Conservation (phyloP, 148 eudicot species). For the Rheum nobile region DNA sequence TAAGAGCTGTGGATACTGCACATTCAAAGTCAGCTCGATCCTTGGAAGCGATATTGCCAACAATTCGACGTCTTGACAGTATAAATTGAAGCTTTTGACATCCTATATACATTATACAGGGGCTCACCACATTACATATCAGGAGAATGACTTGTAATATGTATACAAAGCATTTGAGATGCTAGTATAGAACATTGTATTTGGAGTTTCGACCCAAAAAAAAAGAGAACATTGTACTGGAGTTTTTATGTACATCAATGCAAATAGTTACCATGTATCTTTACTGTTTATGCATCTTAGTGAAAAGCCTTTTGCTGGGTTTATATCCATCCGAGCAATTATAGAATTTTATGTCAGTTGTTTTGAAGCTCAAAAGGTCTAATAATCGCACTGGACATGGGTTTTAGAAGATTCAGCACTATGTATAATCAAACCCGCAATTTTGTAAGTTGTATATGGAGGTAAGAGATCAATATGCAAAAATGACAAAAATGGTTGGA, state of each 20-base stretch:
- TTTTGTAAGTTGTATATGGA: no score
- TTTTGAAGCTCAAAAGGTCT: no score
- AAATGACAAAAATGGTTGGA: no score
- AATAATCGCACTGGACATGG: no score
- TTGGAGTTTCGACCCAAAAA: no score
- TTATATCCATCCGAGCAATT: neutral
- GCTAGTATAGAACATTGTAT: neutral
- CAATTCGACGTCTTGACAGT: neutral
- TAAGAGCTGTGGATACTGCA: neutral
- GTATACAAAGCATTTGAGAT: conserved; percentile 4
- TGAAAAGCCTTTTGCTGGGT: neutral
- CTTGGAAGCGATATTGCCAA: neutral
- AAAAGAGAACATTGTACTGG: neutral
- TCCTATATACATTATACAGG: neutral
- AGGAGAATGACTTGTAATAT: neutral
- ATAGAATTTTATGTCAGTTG: neutral
- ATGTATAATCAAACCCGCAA: no score
- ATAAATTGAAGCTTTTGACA: neutral
- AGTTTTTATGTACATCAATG: neutral
- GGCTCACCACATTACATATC: neutral
- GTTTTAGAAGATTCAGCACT: no score
- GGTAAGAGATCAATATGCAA: no score
- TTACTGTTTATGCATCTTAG: neutral
- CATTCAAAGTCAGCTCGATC: neutral
- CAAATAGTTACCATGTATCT: neutral